These are phyloP conservation scores for Ambrosiella beaveri DNA, from an alignment of 2,329 filamentous ascomycete species.

Conservation along the genomic window DNA sequence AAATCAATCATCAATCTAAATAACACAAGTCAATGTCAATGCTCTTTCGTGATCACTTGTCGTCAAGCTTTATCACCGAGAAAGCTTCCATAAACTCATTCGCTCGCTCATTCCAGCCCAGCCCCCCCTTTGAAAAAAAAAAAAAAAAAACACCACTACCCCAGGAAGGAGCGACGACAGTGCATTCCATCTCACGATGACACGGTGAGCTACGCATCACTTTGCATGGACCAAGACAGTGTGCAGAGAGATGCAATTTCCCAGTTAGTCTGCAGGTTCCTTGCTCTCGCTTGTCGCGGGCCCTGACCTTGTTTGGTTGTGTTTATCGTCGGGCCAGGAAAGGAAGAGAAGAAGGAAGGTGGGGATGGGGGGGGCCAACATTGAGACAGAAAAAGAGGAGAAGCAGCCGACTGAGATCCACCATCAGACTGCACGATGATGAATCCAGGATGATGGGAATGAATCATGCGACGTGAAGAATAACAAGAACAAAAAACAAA, in stretches of 20 bases:
- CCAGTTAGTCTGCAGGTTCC: slow-evolving; percentile 1
- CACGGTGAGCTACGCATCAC: not conserved
- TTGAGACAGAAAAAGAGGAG: not conserved
- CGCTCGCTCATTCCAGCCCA: not conserved
- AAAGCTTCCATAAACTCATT: not conserved
- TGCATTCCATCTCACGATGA: not conserved
- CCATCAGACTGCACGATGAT: no score
- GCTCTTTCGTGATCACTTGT: no score
- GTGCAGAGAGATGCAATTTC: not conserved
- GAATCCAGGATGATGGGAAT: no score
- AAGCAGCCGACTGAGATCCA: no score
- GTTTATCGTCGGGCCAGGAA: not conserved
- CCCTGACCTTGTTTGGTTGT: not conserved
- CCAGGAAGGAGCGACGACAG: not conserved
- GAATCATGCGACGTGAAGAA: not conserved
- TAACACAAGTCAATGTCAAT: no score
- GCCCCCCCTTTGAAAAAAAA: not conserved
- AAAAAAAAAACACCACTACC: not conserved
- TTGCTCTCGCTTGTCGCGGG: not conserved
- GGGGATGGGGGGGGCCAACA: not conserved
- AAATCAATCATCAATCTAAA: no score
- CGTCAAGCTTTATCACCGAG: not conserved
- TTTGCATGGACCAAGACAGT: not conserved
- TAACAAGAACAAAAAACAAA: not conserved
- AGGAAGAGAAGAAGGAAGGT: not conserved